phyloP scores from a whole-genome alignment of 2,329 filamentous ascomycete species.

The Xylariaceae sp. region DNA sequence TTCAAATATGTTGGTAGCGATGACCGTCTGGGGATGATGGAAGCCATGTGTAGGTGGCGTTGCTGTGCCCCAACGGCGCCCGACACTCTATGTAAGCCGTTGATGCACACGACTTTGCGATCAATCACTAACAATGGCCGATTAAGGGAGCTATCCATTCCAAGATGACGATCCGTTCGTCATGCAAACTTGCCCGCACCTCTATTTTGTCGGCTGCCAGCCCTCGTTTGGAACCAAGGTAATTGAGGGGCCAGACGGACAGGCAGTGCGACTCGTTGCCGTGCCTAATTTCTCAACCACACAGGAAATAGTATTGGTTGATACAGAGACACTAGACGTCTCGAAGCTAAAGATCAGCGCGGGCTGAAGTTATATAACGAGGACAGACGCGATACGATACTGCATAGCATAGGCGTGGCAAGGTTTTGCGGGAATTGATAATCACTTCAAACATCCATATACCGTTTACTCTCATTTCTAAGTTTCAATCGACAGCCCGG shows the following conservation, averaged over 20 bases:
- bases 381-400: not conserved
- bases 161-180: conserved; percentile 92
- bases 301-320: conserved; percentile 76
- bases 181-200: conserved; percentile 76
- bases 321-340: conserved; percentile 78
- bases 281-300: conserved; percentile 79
- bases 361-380: conserved; percentile 6
- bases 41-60: conserved; percentile 89
- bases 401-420: too few relatives aligned
- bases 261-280: conserved; percentile 72
- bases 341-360: conserved; percentile 58
- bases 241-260: conserved; percentile 62
- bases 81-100: conserved; percentile 78
- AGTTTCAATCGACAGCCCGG: too few relatives aligned
- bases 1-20: conserved; percentile 83
- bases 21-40: conserved; percentile 82
- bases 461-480: too few relatives aligned
- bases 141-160: conserved; percentile 86
- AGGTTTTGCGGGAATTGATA: too few relatives aligned
- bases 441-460: not conserved
- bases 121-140: conserved; percentile 1
- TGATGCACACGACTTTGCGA: not conserved
- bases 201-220: conserved; percentile 88
- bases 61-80: conserved; percentile 90
- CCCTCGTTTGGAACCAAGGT: conserved; percentile 69